Conservation (phyloP, 106 monocot species). For the Apostasia ramifera region DNA sequence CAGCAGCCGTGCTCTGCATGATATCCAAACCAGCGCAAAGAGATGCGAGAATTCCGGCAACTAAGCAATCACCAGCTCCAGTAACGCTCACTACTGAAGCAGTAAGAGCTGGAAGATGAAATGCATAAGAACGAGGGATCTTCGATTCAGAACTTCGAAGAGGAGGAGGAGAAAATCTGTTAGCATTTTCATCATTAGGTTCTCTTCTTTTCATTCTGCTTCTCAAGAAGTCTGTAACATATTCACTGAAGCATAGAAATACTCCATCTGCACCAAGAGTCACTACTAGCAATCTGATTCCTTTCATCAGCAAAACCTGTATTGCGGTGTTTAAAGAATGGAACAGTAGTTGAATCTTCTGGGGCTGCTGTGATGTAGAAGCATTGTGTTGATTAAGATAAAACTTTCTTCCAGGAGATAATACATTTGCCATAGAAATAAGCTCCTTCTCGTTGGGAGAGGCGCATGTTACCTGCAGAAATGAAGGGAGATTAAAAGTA, state of each 20-base stretch:
- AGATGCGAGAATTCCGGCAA: constrained; percentile 69
- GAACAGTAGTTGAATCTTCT: constrained; percentile 36
- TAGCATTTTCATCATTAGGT: constrained; percentile 5
- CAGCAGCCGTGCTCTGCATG: constrained; percentile 53
- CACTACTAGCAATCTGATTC: constrained; percentile 54
- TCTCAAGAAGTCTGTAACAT: constrained; percentile 13
- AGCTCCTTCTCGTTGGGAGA: constrained; percentile 87
- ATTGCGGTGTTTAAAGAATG: constrained; percentile 52
- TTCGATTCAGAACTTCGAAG: constrained; percentile 3
- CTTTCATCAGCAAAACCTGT: constrained; percentile 43
- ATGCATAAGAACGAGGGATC: constrained; percentile 18
- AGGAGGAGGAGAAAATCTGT: constrained; percentile 4
- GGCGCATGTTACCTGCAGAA: constrained; percentile 56
- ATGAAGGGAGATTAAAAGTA: not conserved
- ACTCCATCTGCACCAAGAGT: constrained; percentile 69
- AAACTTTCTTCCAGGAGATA: constrained; percentile 25
- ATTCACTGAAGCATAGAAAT: constrained; percentile 48
- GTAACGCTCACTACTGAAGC: constrained; percentile 60
- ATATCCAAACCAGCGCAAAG: constrained; percentile 57
- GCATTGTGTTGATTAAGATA: constrained; percentile 3
- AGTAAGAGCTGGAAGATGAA: constrained; percentile 64
- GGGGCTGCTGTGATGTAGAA: not conserved
- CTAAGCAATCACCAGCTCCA: constrained; percentile 88
- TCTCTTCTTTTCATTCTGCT: constrained; percentile 6
- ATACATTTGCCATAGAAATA: constrained; percentile 64